phyloP scores from a whole-genome alignment of 2,329 filamentous ascomycete genomes.

The Rosellinia necatrix region DNA sequence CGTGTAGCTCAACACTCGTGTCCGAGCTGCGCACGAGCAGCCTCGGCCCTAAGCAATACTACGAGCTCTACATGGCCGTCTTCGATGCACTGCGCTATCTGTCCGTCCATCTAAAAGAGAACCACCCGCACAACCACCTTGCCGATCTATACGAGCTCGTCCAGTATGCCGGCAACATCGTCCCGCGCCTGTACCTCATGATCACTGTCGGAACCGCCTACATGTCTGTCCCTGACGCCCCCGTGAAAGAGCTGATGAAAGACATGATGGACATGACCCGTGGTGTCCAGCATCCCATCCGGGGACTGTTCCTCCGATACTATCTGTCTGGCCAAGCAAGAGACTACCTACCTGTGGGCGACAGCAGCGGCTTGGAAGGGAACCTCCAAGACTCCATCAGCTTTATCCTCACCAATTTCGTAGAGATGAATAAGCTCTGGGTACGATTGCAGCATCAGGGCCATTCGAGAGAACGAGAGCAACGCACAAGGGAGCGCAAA shows the following conservation, averaged over 20 bases:
- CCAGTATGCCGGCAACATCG: constrained; percentile 97
- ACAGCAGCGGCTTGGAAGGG: constrained; percentile 88
- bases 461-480: constrained; percentile 91
- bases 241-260: constrained; percentile 99
- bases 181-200: constrained; percentile 96
- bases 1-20: constrained; percentile 84
- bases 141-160: constrained; percentile 97
- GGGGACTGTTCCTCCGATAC: constrained; percentile 92
- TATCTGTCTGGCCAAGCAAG: constrained; percentile 94
- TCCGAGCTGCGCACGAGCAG: constrained; percentile 98
- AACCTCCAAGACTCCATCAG: constrained; percentile 97
- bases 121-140: constrained; percentile 95
- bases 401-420: constrained; percentile 97
- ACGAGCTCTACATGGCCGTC: constrained; percentile 98
- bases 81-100: constrained; percentile 97
- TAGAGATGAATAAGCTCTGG: constrained; percentile 99
- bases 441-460: constrained; percentile 96
- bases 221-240: constrained; percentile 97
- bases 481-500: constrained; percentile 90
- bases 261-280: constrained; percentile 99
- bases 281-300: constrained; percentile 94
- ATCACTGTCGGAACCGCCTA: constrained; percentile 98
- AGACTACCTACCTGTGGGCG: constrained; percentile 81
- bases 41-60: constrained; percentile 98
- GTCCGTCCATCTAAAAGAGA: constrained; percentile 94